Evolutionary conservation across 148 eudicot genomes (phyloP).

Genomic region (Rheum nobile): DNA sequence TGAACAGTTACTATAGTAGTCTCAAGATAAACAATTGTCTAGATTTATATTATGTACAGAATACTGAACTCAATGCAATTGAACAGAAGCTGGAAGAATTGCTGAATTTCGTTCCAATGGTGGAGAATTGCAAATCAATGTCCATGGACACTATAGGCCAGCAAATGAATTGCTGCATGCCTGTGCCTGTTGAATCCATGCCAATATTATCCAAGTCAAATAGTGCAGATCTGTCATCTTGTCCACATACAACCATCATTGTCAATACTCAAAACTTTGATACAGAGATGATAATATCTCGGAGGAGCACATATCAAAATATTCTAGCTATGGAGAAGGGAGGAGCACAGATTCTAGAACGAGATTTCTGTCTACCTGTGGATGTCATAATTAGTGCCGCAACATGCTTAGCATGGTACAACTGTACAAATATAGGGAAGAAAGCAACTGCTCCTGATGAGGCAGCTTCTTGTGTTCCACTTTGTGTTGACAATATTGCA

Average conservation of each 20-base stretch:
- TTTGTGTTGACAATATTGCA: constrained; percentile 73
- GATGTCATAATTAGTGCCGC: constrained; percentile 65
- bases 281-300: constrained; percentile 88
- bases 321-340: constrained; percentile 72
- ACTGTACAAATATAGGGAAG: constrained; percentile 60
- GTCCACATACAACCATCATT: constrained; percentile 39
- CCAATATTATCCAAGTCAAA: constrained; percentile 24
- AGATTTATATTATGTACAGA: background rate
- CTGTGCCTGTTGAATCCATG: constrained; percentile 18
- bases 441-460: constrained; percentile 67
- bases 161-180: constrained; percentile 10
- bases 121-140: constrained; percentile 21
- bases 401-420: constrained; percentile 82
- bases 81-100: constrained; percentile 47
- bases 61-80: constrained; percentile 12
- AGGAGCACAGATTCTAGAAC: constrained; percentile 79
- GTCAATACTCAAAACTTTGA: constrained; percentile 71
- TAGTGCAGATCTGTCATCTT: constrained; percentile 20
- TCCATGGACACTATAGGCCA: constrained; percentile 26
- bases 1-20: background rate
- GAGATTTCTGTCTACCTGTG: constrained; percentile 68
- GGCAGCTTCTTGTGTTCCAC: constrained; percentile 61
- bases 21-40: background rate
- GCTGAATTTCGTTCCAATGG: constrained; percentile 30
- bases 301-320: constrained; percentile 84